Conservation (phyloP, 202 grass and related monocot genomes). For the Zoysia matrella region DNA sequence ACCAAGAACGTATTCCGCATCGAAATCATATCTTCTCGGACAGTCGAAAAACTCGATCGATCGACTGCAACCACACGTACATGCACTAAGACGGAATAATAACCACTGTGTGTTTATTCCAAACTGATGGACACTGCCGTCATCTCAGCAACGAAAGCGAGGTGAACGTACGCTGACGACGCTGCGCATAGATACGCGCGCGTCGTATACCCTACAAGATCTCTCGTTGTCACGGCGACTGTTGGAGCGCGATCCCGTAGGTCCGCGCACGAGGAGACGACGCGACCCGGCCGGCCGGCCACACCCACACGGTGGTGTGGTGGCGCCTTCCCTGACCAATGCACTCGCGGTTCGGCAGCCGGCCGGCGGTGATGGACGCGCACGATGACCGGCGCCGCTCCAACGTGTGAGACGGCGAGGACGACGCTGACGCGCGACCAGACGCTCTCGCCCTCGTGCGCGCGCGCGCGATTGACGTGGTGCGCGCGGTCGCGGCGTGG, state of each 20-base stretch:
- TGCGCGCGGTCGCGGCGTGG: conserved; percentile 9
- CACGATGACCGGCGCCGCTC: neutral
- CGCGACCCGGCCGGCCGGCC: neutral
- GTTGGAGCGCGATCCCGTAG: neutral
- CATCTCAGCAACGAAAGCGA: neutral
- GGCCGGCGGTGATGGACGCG: neutral
- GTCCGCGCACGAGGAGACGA: neutral
- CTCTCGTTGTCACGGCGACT: conserved; percentile 21
- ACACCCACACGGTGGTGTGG: neutral
- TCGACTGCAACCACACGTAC: conserved; percentile 22
- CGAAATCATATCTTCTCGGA: neutral
- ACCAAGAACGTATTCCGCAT: neutral
- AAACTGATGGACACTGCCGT: conserved; percentile 25
- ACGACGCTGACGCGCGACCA: neutral
- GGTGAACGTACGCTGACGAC: neutral
- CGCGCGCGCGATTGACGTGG: neutral
- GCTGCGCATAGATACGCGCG: neutral
- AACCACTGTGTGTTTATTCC: conserved; percentile 40
- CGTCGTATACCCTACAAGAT: neutral
- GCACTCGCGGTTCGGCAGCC: neutral
- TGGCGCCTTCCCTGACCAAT: neutral
- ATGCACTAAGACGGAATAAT: neutral
- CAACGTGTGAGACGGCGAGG: neutral
- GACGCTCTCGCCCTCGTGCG: neutral
- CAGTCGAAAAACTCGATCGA: neutral